Base-by-base conservation (phyloP, 108 stramenopile species). In the Asterionellopsis glacialis region DNA sequence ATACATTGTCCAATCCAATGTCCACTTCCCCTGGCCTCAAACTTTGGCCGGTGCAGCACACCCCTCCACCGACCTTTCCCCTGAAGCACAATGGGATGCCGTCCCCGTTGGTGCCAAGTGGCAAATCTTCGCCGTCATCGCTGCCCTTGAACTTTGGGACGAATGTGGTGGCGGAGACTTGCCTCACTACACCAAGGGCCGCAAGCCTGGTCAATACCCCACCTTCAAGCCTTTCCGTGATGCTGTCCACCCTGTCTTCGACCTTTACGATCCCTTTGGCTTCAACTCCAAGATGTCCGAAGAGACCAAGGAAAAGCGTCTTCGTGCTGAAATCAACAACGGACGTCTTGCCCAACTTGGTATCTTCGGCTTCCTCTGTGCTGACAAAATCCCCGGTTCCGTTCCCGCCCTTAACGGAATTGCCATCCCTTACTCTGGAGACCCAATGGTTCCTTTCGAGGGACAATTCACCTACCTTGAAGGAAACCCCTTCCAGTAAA, bases 381-480 rank as follows among this genome's bases (percentile, higher is more conserved):
- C 75, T 14, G 69, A 73, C 25, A 74, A 54, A 21, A 68, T 80
- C 55, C 67, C 72, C 47, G 84, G 84, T 61, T 76, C 75, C 33
- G 81, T 85, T 39, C 84, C 84, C 13, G 68, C 61, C 21, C 67
- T 85, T 33, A 57, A 55, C 25, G 63, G 54, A 19, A 70, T 81
- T 49, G 80, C 74, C 28, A 75, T 71, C 61, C 69, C 75, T 18
- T 85, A 85, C 68, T 42, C 21, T 11, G 84, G 84, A 23, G 61
- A 85, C 43, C 67, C 72, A 3, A 85, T 85, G 84, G 67, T 76
- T 54, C 84, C 84, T n/a, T 85, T 85, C 63, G 74, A 75, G 51
- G 82, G 82, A 52, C 70, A 83, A 43, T 83, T 83, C 74, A 67
- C 72, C 49, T 79, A 79, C 68, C 73, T 80, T 53, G 28, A 55